Evolutionary conservation across 352 stramenopile genomes (phyloP), one percentile per base, ranked within the genome.

Genomic region (Aphanomyces invadans): DNA sequence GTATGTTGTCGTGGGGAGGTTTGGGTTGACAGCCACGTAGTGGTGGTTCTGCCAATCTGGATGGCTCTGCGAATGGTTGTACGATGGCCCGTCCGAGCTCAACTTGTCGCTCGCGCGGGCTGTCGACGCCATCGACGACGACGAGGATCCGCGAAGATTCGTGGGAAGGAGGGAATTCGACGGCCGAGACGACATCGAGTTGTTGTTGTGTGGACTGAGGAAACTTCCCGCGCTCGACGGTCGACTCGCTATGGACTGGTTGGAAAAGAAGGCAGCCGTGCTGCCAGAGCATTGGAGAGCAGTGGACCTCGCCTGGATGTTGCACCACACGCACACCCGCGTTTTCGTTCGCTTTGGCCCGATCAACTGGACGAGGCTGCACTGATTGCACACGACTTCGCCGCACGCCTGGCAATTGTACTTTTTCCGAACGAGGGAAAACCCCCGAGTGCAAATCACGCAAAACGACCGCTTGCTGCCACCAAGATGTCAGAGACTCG

Each of bases 351-450:
- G 88, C 7, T 78, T 76, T 1, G 79, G 66, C 21, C 79, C 80
- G 46, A 92, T 80, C n/a, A 88, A 73, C 73, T 92, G 76, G 23
- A 86, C 74, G 15, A 92, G 75, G 54, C 80, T 88, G 55, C 84
- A 92, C 64, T 89, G 80, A 55, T 75, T 87, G 68, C 84, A 92
- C 45, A 92, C 87, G 38, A 92, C 84, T 33, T 92, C 84, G 48
- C 84, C 84, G 55, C 84, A 92, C 29, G 74, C 84, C 15, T 75
- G 79, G 62, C 84, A 92, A 57, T 89, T 90, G 72, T 92, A 89
- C 64, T 92, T 92, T 68, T 92, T 92, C 25, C 84, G 76, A 45
- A 92, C 80, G 25, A 92, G 76, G 23, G 84, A 91, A 64, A 92
- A 92, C 65, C 81, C 89, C 28, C 84, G 83, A 1, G 84, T 92